Evolutionary conservation across 805 yeast genomes (phyloP), one percentile per base, ranked within the genome.

Genomic region (Cyberlindnera saturnus): DNA sequence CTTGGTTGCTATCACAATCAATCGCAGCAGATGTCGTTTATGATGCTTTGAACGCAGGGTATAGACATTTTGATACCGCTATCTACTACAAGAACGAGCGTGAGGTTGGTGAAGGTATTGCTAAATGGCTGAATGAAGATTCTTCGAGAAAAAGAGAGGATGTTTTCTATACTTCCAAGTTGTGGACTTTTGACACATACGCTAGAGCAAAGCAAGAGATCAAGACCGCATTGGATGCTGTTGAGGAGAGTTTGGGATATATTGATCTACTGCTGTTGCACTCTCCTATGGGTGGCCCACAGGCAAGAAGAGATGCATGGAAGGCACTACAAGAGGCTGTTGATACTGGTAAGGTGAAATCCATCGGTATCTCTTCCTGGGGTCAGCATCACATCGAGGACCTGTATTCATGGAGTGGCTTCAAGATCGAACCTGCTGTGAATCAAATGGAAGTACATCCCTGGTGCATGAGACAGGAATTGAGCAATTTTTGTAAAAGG

Each of bases 301-400:
- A 62, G n/a, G 61, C 69, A 49, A 70, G 93, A 56, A 50, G 79
- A 31, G 86, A 74, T 35, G 77, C 90, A 0, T 86, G 85, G 79
- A 69, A 64, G 55, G 91, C 90, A 1, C 69, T 86, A 73, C 90
- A 86, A 60, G 93, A 86, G 53, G 80, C 77, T 20, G 83, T 80
- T 18, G 77, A 71, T 20, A 66, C 65, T 6, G 84, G 87, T 5
- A 63, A 70, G 41, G 80, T 84, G 38, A 74, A 70, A 55, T 73
- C 86, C 13, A 79, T 86, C 45, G 96, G 95, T 26, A 89, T 86
- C 14, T 83, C 93, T 7, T 82, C 83, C 60, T 86, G 74, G 60
- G 87, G 88, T 34, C 55, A 63, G 17, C 65, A 65, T 3, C 88
- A 81, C 59, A 62, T 86, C n/a, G 74, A 79, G 44, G 82, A 82